These are phyloP conservation scores for Saccharomycopsis sp. DNA, from an alignment of 805 yeast species.

Conservation along the genomic window DNA sequence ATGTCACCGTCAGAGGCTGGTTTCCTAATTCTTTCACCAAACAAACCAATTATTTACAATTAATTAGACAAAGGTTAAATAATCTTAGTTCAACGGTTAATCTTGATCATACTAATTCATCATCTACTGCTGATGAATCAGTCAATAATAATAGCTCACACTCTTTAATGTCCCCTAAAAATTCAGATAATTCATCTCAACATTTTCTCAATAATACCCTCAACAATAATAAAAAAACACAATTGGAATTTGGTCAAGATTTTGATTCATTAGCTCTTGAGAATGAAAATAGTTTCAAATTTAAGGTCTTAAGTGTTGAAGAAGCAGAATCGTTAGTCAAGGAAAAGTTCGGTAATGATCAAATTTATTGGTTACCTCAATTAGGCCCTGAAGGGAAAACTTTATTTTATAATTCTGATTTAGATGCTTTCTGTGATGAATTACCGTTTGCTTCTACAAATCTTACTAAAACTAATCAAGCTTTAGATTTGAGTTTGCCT, in stretches of 20 bases:
- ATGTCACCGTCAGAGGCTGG: conserved; percentile 55
- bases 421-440: conserved; percentile 48
- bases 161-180: background rate
- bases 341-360: conserved; percentile 2
- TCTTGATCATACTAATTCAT: background rate
- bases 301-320: conserved; percentile 11
- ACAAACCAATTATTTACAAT: conserved; percentile 5
- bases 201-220: too few species aligned
- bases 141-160: too few species aligned
- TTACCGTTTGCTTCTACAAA: conserved; percentile 33
- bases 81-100: background rate
- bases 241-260: background rate
- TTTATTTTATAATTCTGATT: conserved; percentile 48
- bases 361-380: conserved; percentile 48
- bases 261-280: background rate
- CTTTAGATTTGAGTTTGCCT: background rate
- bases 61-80: background rate
- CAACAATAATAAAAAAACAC: too few species aligned
- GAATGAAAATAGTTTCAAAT: background rate
- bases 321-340: conserved; percentile 8
- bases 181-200: background rate
- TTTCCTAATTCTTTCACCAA: conserved; percentile 62
- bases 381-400: conserved; percentile 44
- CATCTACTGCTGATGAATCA: background rate
- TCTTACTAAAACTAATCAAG: background rate